phyloP scores from a whole-genome alignment of 2,329 filamentous ascomycete species.

The Claviceps lovelessii region DNA sequence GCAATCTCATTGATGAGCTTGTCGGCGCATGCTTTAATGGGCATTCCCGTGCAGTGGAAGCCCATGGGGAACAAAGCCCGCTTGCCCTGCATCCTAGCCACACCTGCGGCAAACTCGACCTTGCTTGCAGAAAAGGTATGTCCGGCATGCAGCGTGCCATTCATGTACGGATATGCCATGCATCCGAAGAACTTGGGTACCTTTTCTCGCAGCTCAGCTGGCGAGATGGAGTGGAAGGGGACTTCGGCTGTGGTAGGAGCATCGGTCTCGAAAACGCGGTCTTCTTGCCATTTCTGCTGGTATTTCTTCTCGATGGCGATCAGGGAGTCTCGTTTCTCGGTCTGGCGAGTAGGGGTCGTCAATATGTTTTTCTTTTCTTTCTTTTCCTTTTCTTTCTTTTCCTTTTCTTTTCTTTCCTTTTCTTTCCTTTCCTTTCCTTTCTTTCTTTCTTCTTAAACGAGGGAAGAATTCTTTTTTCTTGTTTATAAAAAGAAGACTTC shows the following conservation, averaged over 20 bases:
- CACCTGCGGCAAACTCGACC: slow-evolving; percentile 80
- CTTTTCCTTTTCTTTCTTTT: too few relatives aligned
- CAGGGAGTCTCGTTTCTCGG: slow-evolving; percentile 73
- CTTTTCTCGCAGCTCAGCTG: slow-evolving; percentile 62
- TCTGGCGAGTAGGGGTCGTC: slow-evolving; percentile 30
- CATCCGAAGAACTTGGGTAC: slow-evolving; percentile 79
- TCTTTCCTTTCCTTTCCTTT: too few relatives aligned
- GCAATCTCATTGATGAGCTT: slow-evolving; percentile 84
- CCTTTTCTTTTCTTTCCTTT: background rate
- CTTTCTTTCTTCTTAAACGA: background rate
- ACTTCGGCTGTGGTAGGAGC: slow-evolving; percentile 69
- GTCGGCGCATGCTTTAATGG: slow-evolving; percentile 93
- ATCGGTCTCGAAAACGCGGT: slow-evolving; percentile 63
- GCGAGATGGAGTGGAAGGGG: slow-evolving; percentile 57
- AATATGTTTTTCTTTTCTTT: background rate
- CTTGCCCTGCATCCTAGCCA: slow-evolving; percentile 82
- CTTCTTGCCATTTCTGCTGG: slow-evolving; percentile 48
- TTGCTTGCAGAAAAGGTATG: slow-evolving; percentile 89
- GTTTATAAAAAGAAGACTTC: too few relatives aligned
- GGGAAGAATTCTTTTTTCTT: too few relatives aligned
- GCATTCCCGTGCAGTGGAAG: slow-evolving; percentile 89
- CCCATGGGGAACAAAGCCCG: slow-evolving; percentile 77
- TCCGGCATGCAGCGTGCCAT: slow-evolving; percentile 76
- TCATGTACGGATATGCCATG: slow-evolving; percentile 53
- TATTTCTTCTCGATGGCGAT: slow-evolving; percentile 83